Evolutionary conservation across 371 early-diverging fungal species (phyloP).

Genomic region (Lichtheimia corymbifera): DNA sequence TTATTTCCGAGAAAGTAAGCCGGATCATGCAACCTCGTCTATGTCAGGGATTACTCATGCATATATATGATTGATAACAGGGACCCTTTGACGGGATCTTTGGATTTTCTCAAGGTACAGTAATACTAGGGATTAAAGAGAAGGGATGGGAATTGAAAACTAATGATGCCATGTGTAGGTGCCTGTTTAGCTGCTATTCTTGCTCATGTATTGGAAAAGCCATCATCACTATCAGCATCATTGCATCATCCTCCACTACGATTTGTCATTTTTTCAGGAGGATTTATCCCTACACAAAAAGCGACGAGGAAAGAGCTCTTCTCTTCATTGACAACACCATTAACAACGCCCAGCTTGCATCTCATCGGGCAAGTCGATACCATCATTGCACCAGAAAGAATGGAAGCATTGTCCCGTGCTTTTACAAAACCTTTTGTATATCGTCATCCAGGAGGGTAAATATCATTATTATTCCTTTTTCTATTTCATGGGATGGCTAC

Average conservation of each 20-base stretch:
- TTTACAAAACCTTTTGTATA: slow-evolving; percentile 36
- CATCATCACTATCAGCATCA: slow-evolving; percentile 25
- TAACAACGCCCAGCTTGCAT: slow-evolving; percentile 64
- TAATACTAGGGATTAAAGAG: not conserved
- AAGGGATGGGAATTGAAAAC: not conserved
- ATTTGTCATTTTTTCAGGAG: slow-evolving; percentile 64
- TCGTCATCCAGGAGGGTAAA: slow-evolving; percentile 58
- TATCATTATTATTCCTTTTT: not conserved
- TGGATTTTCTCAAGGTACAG: slow-evolving; percentile 71
- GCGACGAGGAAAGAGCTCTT: slow-evolving; percentile 35
- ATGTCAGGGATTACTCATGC: not conserved
- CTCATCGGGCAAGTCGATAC: slow-evolving; percentile 67
- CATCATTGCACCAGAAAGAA: slow-evolving; percentile 49
- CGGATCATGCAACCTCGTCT: not conserved
- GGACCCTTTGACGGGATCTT: slow-evolving; percentile 76
- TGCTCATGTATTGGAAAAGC: slow-evolving; percentile 44
- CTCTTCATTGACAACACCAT: slow-evolving; percentile 16
- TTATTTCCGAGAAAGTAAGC: slow-evolving; percentile 52
- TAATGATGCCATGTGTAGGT: slow-evolving; percentile 12
- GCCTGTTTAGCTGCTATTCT: slow-evolving; percentile 68
- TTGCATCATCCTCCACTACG: slow-evolving; percentile 50
- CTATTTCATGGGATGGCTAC: not conserved
- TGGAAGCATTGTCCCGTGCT: slow-evolving; percentile 36
- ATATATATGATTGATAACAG: slow-evolving; percentile 19
- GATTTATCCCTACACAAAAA: slow-evolving; percentile 48